Evolutionary conservation across 73 alveolate genomes (phyloP).

Genomic region (Symbiodinium pilosum): DNA sequence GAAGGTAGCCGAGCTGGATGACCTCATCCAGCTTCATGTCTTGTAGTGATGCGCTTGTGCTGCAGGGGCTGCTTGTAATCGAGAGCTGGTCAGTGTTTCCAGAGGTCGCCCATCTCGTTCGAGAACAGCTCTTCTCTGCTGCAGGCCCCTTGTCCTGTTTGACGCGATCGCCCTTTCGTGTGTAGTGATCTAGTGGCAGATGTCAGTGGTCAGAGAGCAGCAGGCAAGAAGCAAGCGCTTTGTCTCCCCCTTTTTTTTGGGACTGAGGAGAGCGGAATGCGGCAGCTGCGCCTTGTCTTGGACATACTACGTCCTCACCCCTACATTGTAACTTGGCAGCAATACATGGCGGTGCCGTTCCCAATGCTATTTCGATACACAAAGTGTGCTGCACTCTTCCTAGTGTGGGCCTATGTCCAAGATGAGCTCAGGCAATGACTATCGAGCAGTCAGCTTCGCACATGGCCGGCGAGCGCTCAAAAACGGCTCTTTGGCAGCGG

Average conservation of each 20-base stretch:
- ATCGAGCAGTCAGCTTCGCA: slow-evolving; percentile 47
- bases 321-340: slow-evolving; percentile 12
- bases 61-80: no score
- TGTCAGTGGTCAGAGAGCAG: no score
- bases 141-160: slow-evolving; percentile 15
- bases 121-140: slow-evolving; percentile 51
- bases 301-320: slow-evolving; percentile 61
- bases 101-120: slow-evolving; percentile 44
- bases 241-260: no score
- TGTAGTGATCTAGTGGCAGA: no score
- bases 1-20: slow-evolving; percentile 47
- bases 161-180: no score
- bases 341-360: background rate
- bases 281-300: slow-evolving; percentile 83
- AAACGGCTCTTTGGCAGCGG: no score
- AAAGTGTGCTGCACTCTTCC: background rate
- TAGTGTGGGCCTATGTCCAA: background rate
- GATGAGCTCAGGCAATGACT: slow-evolving; percentile 14
- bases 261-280: slow-evolving; percentile 52
- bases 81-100: no score
- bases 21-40: slow-evolving; percentile 3
- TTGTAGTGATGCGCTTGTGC: no score
- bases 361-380: background rate
- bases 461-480: slow-evolving; percentile 68
- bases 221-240: no score